phyloP scores from a whole-genome alignment of 495 filamentous ascomycete species.

The Talaromyces nanjingensis region DNA sequence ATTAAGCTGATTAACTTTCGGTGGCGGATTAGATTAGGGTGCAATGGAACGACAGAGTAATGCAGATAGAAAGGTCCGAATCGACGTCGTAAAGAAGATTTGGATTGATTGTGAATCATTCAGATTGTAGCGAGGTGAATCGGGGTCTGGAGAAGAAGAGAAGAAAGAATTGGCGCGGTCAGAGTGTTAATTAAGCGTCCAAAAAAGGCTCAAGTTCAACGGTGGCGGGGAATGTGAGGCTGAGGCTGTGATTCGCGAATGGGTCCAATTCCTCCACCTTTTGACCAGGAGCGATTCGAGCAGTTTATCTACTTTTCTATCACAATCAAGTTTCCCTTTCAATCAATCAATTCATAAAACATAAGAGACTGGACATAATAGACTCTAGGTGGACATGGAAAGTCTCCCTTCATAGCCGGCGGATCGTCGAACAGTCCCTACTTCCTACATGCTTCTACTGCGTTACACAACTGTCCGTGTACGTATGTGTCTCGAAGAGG shows the following conservation, averaged over 20 bases:
- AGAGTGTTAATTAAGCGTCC: background rate
- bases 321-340: background rate
- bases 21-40: background rate
- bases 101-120: background rate
- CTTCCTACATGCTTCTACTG: background rate
- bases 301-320: background rate
- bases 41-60: background rate
- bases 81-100: background rate
- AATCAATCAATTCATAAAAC: background rate
- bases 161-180: background rate
- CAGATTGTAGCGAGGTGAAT: background rate
- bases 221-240: background rate
- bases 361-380: background rate
- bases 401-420: background rate
- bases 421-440: background rate
- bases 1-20: background rate
- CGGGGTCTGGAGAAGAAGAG: background rate
- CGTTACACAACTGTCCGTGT: background rate
- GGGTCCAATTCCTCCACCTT: background rate
- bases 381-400: background rate
- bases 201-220: background rate
- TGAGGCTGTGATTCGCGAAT: background rate
- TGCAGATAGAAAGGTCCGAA: background rate
- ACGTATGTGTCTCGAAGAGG: background rate
- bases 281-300: background rate